A percentile compares a stretch with the other conserved stretches of the same genome.
phyloP scores from a whole-genome alignment of 108 stramenopile genomes.

The Aurantiochytrium sp. region DNA sequence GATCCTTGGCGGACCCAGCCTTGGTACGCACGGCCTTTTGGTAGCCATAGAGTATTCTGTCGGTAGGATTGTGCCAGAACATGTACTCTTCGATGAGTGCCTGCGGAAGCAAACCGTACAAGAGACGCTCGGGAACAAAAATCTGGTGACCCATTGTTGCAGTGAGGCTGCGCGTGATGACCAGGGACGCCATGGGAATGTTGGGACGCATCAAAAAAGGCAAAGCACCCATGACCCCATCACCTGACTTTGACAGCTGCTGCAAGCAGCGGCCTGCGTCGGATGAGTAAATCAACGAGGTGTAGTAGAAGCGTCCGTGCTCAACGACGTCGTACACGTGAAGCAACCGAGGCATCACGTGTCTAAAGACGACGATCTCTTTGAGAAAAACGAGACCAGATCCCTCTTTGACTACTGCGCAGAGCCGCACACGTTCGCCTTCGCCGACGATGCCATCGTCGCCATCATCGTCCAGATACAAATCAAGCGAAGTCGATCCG shows the following conservation, averaged over 20 bases:
- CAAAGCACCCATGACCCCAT: conserved; percentile 3
- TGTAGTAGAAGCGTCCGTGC: conserved; percentile 26
- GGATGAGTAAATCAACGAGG: conserved; percentile 23
- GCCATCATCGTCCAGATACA: neutral
- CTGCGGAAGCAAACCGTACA: conserved; percentile 81
- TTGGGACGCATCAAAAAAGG: neutral
- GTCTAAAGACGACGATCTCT: conserved; percentile 20
- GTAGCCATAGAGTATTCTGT: conserved; percentile 63
- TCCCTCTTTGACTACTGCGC: neutral
- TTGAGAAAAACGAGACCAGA: neutral
- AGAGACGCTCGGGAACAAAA: conserved; percentile 69
- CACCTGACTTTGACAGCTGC: neutral
- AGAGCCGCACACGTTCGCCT: neutral
- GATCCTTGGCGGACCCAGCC: neutral
- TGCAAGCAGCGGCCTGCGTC: neutral
- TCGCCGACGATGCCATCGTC: neutral
- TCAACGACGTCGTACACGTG: conserved; percentile 28
- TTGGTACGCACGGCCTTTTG: neutral
- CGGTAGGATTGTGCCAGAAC: conserved; percentile 92
- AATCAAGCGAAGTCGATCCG: neutral
- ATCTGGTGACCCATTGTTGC: conserved; percentile 72
- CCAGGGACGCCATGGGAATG: conserved; percentile 53
- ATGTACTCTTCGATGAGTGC: conserved; percentile 78
- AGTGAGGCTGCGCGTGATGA: conserved; percentile 72
- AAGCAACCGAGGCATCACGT: neutral